Base-by-base conservation (phyloP, 768 basidiomycete species). In the Crepidotus variabilis region DNA sequence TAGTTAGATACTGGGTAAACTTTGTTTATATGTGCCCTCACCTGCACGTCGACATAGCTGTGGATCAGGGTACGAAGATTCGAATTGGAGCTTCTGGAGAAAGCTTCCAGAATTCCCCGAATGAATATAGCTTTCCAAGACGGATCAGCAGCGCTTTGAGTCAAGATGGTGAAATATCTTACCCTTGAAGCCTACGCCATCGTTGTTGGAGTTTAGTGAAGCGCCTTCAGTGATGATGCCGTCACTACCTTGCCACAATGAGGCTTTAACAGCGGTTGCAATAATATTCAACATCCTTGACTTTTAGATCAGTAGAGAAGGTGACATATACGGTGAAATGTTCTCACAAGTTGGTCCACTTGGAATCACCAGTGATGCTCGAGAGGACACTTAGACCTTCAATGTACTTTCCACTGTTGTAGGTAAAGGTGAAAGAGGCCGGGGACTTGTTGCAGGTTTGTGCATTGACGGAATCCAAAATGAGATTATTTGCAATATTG, bases 141-240 rank as follows among this genome's bases (percentile, higher is more conserved):
- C 16, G 51, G 13, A 18, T 21, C 18, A 11, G 48, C 46, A 51
- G 52, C 18, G 16, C n/a, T 11, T 43, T 2, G 8, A 3, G 28
- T 22, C 14, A 43, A 22, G n/a, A 13, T 16, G 6, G 20, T 7
- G 33, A 35, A 23, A 32, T 23, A 20, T 33, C 58, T 11, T 24
- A 78, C 82, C 75, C 71, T 83, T 83, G 67, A 82, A 82, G 6
- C 80, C 79, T 23, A 80, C 75, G 5, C 68, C 72, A 55, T 82
- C 80, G 54, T 80, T 75, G 55, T 81, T 73, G 6, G 60, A 59
- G 5, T 58, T 64, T 8, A 70, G 69, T 58, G 72, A 74, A 9
- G 75, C 67, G 20, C 79, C 80, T 63, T 83, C 82, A 11, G 78
- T 82, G 58, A 83, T 80, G 20, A 82, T 73, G 1, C 81, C 80